Percentiles rank a stretch among this genome's conserved stretches.
Conservation (phyloP, 2,329 filamentous ascomycete genomes). For the Nectriaceae sp. region DNA sequence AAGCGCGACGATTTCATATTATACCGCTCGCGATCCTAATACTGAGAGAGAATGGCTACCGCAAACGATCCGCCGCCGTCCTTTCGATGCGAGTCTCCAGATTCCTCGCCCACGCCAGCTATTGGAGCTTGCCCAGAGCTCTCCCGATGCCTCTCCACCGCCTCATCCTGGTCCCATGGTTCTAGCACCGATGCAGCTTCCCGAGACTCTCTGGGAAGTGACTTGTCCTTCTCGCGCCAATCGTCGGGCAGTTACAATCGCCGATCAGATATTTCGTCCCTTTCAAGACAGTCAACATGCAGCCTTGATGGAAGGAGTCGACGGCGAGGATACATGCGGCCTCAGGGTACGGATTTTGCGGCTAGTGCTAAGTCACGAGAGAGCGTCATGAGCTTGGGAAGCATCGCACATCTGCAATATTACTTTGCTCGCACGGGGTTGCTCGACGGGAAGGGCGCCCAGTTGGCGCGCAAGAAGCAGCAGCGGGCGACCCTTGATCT, state of each 20-base stretch:
- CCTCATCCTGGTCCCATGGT: conserved; percentile 59
- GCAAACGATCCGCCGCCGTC: conserved; percentile 32
- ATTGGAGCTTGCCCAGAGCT: conserved; percentile 60
- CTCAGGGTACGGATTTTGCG: conserved; percentile 85
- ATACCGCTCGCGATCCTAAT: no score
- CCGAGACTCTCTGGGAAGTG: conserved; percentile 59
- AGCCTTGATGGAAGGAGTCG: conserved; percentile 46
- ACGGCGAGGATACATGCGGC: conserved; percentile 82
- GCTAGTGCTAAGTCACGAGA: conserved; percentile 87
- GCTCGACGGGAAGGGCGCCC: conserved; percentile 88
- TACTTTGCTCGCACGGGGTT: conserved; percentile 96
- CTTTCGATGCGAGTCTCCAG: conserved; percentile 57
- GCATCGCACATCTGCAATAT: conserved; percentile 96
- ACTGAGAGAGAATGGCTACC: conserved; percentile 37
- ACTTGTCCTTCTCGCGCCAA: conserved; percentile 57
- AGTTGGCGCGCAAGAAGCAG: conserved; percentile 74
- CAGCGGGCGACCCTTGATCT: conserved; percentile 61
- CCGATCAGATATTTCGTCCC: conserved; percentile 43
- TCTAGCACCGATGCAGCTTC: conserved; percentile 52
- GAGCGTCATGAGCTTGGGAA: conserved; percentile 93
- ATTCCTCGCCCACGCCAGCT: conserved; percentile 62
- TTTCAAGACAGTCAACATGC: conserved; percentile 49
- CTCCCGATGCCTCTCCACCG: conserved; percentile 64
- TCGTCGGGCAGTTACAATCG: conserved; percentile 61
- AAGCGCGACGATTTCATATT: no score